Percentiles rank a stretch among this genome's conserved stretches.
Conservation (phyloP, 345 rosid genomes). For the Melastoma malabathricum region DNA sequence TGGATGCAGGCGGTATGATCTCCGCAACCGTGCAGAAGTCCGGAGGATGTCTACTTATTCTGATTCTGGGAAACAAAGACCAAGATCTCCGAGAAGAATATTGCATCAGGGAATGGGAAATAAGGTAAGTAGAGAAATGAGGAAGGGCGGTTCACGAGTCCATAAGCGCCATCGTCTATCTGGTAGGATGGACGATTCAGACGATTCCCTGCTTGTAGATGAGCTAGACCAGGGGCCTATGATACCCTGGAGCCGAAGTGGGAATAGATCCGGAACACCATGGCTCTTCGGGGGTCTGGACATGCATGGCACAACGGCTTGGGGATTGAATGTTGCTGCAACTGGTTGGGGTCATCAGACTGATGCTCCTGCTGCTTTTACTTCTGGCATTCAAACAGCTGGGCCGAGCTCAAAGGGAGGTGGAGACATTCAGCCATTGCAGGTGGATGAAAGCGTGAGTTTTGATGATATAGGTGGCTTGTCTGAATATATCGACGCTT, state of each 20-base stretch:
- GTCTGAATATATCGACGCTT: slow-evolving; percentile 79
- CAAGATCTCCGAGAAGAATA: slow-evolving; percentile 83
- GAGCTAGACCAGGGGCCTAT: slow-evolving; percentile 98
- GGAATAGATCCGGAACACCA: slow-evolving; percentile 88
- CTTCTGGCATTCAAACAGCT: slow-evolving; percentile 92
- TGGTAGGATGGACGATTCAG: slow-evolving; percentile 85
- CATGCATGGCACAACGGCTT: slow-evolving; percentile 61
- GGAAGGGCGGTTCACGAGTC: slow-evolving; percentile 90
- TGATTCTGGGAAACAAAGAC: slow-evolving; percentile 70
- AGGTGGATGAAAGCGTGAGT: slow-evolving; percentile 85
- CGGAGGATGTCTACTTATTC: slow-evolving; percentile 68
- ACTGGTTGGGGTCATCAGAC: slow-evolving; percentile 99
- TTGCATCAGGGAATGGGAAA: slow-evolving; percentile 96
- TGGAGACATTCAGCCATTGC: slow-evolving; percentile 98
- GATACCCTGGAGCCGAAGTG: slow-evolving; percentile 91
- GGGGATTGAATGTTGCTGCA: slow-evolving; percentile 90
- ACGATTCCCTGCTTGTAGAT: slow-evolving; percentile 99
- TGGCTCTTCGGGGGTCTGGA: slow-evolving; percentile 98
- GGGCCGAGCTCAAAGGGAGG: slow-evolving; percentile 99
- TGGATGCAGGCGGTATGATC: slow-evolving; percentile 93
- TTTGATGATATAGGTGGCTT: slow-evolving; percentile 98
- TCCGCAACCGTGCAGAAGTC: slow-evolving; percentile 89
- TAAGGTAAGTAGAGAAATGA: slow-evolving; percentile 72
- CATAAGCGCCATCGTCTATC: slow-evolving; percentile 73
- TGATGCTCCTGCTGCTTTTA: slow-evolving; percentile 61